A percentile compares a stretch with the other conserved stretches of the same genome.
These are phyloP conservation scores for Calocybe indica DNA, from an alignment of 768 basidiomycete species.

Conservation along the genomic window DNA sequence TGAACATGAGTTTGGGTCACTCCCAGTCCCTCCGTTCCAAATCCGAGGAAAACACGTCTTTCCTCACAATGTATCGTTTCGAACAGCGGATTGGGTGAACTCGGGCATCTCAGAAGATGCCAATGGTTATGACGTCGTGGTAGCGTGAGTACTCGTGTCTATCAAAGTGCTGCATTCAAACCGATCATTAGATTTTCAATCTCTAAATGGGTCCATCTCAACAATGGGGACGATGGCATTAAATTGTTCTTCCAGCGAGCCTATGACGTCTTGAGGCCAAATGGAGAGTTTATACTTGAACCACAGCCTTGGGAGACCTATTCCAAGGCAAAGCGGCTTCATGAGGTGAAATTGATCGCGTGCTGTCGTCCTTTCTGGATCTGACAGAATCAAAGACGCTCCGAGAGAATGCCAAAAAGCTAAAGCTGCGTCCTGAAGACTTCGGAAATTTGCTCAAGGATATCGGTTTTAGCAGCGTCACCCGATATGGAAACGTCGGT, in stretches of 20 bases:
- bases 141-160: conserved; percentile 52
- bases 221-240: conserved; percentile 73
- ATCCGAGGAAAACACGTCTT: conserved; percentile 37
- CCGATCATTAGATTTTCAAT: conserved; percentile 60
- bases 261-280: conserved; percentile 46
- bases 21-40: conserved; percentile 54
- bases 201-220: conserved; percentile 90
- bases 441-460: conserved; percentile 49
- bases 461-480: conserved; percentile 55
- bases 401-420: conserved; percentile 49
- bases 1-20: conserved; percentile 67
- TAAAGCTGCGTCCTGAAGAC: conserved; percentile 57
- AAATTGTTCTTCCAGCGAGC: conserved; percentile 60
- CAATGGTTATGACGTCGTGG: conserved; percentile 66
- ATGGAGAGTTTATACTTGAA: conserved; percentile 72
- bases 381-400: conserved; percentile 31
- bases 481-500: conserved; percentile 47
- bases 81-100: conserved; percentile 68
- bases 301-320: conserved; percentile 87
- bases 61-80: conserved; percentile 76
- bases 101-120: conserved; percentile 48
- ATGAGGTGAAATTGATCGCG: conserved; percentile 32
- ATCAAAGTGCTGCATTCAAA: background rate
- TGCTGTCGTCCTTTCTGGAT: background rate
- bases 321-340: conserved; percentile 66